Evolutionary conservation across 306 rosid genomes (phyloP).

Genomic region (Begonia peltatifolia): DNA sequence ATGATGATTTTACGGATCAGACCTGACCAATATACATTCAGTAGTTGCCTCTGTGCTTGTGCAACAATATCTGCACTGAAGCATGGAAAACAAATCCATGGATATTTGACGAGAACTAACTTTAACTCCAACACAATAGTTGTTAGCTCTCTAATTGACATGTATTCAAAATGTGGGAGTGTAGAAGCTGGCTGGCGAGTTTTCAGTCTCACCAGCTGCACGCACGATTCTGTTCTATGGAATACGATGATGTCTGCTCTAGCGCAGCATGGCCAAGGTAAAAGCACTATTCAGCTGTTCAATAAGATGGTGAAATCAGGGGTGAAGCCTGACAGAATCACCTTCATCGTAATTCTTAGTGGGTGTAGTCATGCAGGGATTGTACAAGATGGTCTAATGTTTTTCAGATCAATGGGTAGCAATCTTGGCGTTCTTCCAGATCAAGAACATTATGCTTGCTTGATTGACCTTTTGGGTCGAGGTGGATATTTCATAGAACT

Average conservation of each 20-base stretch:
- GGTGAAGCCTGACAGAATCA: conserved; percentile 46
- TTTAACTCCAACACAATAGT: conserved; percentile 52
- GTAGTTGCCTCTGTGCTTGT: conserved; percentile 71
- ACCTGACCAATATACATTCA: conserved; percentile 75
- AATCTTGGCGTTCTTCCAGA: conserved; percentile 45
- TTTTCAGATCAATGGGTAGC: conserved; percentile 48
- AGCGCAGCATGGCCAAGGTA: conserved; percentile 48
- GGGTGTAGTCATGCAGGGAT: conserved; percentile 75
- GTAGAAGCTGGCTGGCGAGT: conserved; percentile 35
- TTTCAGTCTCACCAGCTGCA: conserved; percentile 31
- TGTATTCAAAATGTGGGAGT: conserved; percentile 72
- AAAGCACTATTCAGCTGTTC: conserved; percentile 38
- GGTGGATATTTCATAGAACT: conserved; percentile 35
- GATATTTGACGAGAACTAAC: conserved; percentile 36
- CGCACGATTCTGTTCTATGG: conserved; percentile 61
- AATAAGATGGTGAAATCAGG: conserved; percentile 42
- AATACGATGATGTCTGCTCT: conserved; percentile 62
- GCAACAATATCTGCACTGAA: conserved; percentile 44
- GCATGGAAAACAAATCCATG: conserved; percentile 63
- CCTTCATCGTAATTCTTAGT: conserved; percentile 44
- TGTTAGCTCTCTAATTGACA: conserved; percentile 59
- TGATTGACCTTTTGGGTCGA: conserved; percentile 56
- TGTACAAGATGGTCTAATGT: conserved; percentile 46
- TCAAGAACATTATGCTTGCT: conserved; percentile 64
- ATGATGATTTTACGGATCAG: conserved; percentile 36